phyloP scores from a whole-genome alignment of 768 basidiomycete genomes.

The Amanita polypyramis region DNA sequence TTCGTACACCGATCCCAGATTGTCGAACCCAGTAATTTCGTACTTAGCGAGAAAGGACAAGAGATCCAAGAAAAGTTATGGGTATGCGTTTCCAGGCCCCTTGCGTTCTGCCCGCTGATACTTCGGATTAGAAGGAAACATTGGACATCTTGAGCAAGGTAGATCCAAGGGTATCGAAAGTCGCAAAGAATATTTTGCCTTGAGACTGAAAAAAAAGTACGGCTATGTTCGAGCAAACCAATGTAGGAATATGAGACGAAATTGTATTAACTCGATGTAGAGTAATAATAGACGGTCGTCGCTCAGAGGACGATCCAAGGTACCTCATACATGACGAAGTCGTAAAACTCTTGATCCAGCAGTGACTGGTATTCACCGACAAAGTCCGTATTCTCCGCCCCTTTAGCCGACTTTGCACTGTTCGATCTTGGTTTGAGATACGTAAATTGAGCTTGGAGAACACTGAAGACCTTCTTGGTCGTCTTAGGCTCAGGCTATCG shows the following conservation, averaged over 20 bases:
- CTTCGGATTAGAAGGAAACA: background rate
- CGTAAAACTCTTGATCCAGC: constrained; percentile 93
- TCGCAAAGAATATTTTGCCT: background rate
- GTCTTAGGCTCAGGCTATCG: constrained; percentile 78
- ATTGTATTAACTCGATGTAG: background rate
- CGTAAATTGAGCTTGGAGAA: constrained; percentile 67
- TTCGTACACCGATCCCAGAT: constrained; percentile 17
- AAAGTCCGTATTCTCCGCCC: constrained; percentile 50
- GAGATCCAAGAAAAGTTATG: constrained; percentile 21
- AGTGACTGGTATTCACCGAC: constrained; percentile 86
- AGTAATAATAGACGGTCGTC: too few relatives aligned
- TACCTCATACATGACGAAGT: constrained; percentile 91
- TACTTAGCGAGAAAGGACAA: constrained; percentile 21
- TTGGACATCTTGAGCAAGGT: constrained; percentile 5
- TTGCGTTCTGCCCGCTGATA: background rate
- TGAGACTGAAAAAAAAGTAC: background rate
- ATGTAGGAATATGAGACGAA: background rate
- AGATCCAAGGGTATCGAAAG: constrained; percentile 2
- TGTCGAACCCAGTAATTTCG: constrained; percentile 23
- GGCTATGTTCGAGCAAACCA: too few relatives aligned
- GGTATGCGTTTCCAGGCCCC: constrained; percentile 15
- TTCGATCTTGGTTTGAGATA: constrained; percentile 72
- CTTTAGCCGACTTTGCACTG: constrained; percentile 30
- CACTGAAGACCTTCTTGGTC: constrained; percentile 65
- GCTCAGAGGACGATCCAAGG: constrained; percentile 65